Percentiles rank a stretch among this genome's conserved stretches.
phyloP scores from a whole-genome alignment of 768 basidiomycete species.

The Pulveroboletus sp. region DNA sequence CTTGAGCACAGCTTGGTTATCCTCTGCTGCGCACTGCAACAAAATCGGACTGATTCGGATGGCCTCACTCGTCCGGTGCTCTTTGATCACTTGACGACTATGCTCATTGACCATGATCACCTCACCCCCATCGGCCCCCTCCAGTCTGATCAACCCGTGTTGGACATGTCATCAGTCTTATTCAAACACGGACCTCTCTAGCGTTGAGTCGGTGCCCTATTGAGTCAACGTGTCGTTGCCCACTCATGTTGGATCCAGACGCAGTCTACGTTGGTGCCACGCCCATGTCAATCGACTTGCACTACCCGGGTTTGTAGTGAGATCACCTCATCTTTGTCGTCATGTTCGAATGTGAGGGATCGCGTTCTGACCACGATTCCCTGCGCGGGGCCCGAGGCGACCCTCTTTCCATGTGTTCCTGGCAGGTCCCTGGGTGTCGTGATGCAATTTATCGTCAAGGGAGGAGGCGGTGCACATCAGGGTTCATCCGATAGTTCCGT shows the following conservation, averaged over 20 bases:
- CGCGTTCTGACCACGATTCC: constrained; percentile 3
- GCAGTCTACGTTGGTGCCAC: constrained; percentile 6
- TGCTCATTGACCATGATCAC: constrained; percentile 3
- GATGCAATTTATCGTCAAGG: constrained; percentile 21
- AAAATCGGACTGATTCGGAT: neutral
- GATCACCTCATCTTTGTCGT: constrained; percentile 25
- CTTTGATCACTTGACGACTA: neutral
- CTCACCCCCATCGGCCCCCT: neutral
- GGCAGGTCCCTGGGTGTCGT: constrained; percentile 18
- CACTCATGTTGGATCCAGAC: constrained; percentile 7
- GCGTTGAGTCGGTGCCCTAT: neutral
- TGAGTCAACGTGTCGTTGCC: constrained; percentile 10
- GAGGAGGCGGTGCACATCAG: constrained; percentile 18
- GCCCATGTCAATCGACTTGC: constrained; percentile 12
- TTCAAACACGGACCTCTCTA: constrained; percentile 1
- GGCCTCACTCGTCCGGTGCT: constrained; percentile 4
- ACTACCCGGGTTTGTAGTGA: constrained; percentile 5
- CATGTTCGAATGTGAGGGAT: constrained; percentile 4
- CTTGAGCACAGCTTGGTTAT: neutral
- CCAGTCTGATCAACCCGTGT: constrained; percentile 1
- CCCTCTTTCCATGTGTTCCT: constrained; percentile 22
- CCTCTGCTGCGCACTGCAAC: neutral
- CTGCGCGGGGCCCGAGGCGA: constrained; percentile 33
- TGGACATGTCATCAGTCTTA: neutral
- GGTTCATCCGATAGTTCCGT: neutral